Percentiles rank a stretch among this genome's conserved stretches.
These are phyloP conservation scores for Rachicladosporium sp. DNA, from an alignment of 2,329 filamentous ascomycete genomes.

Conservation along the genomic window DNA sequence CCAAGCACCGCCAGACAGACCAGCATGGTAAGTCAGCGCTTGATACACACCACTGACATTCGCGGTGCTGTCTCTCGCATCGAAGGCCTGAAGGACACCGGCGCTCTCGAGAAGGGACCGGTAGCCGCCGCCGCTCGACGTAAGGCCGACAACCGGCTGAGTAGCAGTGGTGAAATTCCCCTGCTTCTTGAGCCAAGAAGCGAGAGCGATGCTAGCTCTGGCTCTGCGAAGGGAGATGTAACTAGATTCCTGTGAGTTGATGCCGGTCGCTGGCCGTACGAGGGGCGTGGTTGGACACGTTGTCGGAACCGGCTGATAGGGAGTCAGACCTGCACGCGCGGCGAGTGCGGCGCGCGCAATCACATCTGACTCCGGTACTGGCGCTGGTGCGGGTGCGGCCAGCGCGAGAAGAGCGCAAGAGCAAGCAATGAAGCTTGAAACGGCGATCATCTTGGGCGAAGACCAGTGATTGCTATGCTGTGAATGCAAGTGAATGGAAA, in stretches of 20 bases:
- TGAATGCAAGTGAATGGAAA: no score
- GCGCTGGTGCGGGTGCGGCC: no score
- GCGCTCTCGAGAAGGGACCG: constrained; percentile 28
- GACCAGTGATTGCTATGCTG: no score
- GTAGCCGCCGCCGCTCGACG: constrained; percentile 32
- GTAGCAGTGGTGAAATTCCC: constrained; percentile 24
- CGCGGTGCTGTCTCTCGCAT: constrained; percentile 29
- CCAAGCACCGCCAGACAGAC: constrained; percentile 30
- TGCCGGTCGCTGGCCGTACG: constrained; percentile 25
- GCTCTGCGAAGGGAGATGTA: constrained; percentile 28
- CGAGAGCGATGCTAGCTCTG: constrained; percentile 27
- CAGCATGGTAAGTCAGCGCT: constrained; percentile 34
- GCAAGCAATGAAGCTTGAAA: no score
- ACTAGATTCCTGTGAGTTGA: constrained; percentile 27
- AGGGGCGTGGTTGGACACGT: constrained; percentile 29
- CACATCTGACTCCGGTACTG: no score
- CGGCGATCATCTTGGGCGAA: no score
- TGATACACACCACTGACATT: constrained; percentile 33
- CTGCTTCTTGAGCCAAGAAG: constrained; percentile 28
- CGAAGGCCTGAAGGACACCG: constrained; percentile 33
- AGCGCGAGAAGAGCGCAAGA: no score
- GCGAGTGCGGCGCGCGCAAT: no score
- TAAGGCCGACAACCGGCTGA: constrained; percentile 31
- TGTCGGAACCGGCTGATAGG: constrained; percentile 25
- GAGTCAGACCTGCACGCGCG: not conserved